These are phyloP conservation scores for Diplodia mutila DNA, from an alignment of 2,329 filamentous ascomycete species.

Conservation along the genomic window DNA sequence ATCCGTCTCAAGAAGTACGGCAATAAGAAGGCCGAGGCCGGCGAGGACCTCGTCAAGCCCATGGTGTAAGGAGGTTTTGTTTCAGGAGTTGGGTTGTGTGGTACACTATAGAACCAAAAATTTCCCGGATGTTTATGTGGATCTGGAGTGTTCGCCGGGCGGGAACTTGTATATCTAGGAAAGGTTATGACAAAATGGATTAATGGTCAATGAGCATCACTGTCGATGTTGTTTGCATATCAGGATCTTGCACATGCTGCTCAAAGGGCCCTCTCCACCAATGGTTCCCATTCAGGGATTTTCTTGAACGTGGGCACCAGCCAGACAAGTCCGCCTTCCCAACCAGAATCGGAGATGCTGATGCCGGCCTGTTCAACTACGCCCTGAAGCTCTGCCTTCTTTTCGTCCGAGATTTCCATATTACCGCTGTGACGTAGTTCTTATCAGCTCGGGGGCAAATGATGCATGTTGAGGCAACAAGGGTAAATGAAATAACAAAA, in stretches of 20 bases:
- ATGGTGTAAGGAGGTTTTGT: not conserved
- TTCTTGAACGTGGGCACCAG: conserved; percentile 45
- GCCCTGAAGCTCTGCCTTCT: conserved; percentile 32
- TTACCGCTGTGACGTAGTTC: conserved; percentile 1
- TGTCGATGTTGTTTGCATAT: not conserved
- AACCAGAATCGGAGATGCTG: conserved; percentile 33
- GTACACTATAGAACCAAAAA: conserved; percentile 6
- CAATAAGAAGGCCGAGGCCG: conserved; percentile 26
- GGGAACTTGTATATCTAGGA: conserved; percentile 13
- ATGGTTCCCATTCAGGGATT: conserved; percentile 42
- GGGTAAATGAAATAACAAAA: not conserved
- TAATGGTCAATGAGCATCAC: conserved; percentile 7
- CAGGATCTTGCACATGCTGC: not conserved
- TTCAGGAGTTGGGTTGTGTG: not conserved
- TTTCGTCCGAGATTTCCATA: conserved; percentile 30
- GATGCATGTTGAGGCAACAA: not conserved
- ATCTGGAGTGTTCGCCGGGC: not conserved
- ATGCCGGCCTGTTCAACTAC: conserved; percentile 34
- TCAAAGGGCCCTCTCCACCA: conserved; percentile 6
- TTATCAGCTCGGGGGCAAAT: too few species aligned
- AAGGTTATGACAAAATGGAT: conserved; percentile 22
- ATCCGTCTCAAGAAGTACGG: conserved; percentile 47
- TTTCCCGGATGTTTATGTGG: not conserved
- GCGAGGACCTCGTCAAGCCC: conserved; percentile 26
- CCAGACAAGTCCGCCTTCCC: conserved; percentile 44